Base-by-base conservation (phyloP, 306 rosid species). In the Acmispon strigosus region DNA sequence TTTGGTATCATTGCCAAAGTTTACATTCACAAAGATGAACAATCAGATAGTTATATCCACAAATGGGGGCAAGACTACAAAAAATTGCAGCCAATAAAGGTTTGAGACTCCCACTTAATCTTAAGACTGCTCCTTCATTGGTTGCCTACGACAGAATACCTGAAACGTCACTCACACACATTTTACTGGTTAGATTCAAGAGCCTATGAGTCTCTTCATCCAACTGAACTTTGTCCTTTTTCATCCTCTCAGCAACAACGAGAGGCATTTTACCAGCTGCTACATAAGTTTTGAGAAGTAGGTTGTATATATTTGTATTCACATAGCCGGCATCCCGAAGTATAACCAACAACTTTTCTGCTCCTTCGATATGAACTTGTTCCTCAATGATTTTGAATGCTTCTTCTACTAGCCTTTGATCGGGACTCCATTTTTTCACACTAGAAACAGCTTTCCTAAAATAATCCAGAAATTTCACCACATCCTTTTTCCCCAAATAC, bases 181-280 rank as follows among this genome's bases (percentile, higher is more conserved):
- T 81, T 82, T 88, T 90, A 77, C 87, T 72, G 10, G 96, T 93
- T 72, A 77, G 56, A 54, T 78, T 81, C 63, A 88, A 76, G 63
- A 94, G 89, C 74, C 80, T 57, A 1, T 29, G 84, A 72, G 96
- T 88, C 86, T 90, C 98, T 65, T 80, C 88, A 75, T 90, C 84
- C 83, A 78, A 58, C 81, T 59, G 72, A 70, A 86, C 89, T n/a
- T 68, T 77, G 69, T 90, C 98, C 85, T 76, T 84, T 81, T 74
- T 80, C 96, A 94, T 90, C 78, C 97, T 73, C 71, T 94, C 97
- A 19, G 83, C 78, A 74, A 87, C 84, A 72, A 94, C 54, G 24
- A 84, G 88, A 67, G 98, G 90, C 98, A 90, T 88, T 79, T 84
- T 86, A 60, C 92, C 92, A 45, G 96, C 98, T 61, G 78, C 79